Percentiles rank a stretch among this genome's conserved stretches.
Conservation (phyloP, 371 early-diverging fungal genomes). For the Mucor indicus region DNA sequence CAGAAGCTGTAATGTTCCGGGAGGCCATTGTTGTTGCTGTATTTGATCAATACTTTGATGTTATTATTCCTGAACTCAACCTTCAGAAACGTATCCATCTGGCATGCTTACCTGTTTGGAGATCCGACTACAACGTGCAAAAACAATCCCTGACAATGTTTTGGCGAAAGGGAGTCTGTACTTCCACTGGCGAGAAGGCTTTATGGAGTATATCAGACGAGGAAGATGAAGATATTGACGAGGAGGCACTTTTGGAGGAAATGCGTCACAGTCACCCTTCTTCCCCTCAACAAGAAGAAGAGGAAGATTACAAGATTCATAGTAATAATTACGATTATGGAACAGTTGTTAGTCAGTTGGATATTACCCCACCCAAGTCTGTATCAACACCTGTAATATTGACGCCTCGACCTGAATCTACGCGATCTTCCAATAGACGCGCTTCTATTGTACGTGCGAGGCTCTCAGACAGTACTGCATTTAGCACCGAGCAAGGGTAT, state of each 20-base stretch:
- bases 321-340: neutral
- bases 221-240: conserved; percentile 19
- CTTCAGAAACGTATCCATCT: conserved; percentile 55
- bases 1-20: conserved; percentile 23
- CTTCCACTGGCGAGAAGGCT: conserved; percentile 32
- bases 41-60: conserved; percentile 50
- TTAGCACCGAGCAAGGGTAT: conserved; percentile 37
- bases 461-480: conserved; percentile 37
- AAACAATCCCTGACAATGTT: conserved; percentile 43
- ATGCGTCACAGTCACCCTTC: neutral
- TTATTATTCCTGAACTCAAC: conserved; percentile 56
- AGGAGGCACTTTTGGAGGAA: conserved; percentile 14
- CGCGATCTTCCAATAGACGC: conserved; percentile 26
- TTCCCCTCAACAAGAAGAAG: neutral
- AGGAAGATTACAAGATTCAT: conserved; percentile 8
- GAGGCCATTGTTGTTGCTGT: conserved; percentile 46
- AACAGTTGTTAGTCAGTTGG: conserved; percentile 7
- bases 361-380: conserved; percentile 12
- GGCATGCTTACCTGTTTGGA: conserved; percentile 36
- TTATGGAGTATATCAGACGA: conserved; percentile 29
- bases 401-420: conserved; percentile 19
- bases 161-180: conserved; percentile 52
- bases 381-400: conserved; percentile 14
- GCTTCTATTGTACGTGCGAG: conserved; percentile 39
- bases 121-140: conserved; percentile 32